Evolutionary conservation across 371 early-diverging fungal species (phyloP).

Genomic region (Mortierella sp.): DNA sequence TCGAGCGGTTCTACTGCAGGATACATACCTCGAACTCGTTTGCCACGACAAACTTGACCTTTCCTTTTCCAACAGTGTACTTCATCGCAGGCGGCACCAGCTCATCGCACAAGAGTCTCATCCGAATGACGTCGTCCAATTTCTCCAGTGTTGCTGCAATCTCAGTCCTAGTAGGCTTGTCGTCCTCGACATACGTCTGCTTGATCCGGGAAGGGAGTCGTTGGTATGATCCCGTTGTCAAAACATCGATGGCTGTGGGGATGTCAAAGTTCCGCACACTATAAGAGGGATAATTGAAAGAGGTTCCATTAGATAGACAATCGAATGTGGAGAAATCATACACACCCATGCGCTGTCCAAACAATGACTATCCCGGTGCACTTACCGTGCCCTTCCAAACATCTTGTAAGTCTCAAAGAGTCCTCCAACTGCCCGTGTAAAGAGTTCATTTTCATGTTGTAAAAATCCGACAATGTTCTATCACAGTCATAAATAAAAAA

Average conservation of each 20-base stretch:
- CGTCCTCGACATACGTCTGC: conserved; percentile 68
- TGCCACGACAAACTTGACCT: conserved; percentile 74
- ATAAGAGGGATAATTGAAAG: not conserved
- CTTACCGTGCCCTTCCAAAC: conserved; percentile 73
- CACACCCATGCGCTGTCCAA: too few species aligned
- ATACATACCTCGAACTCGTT: conserved; percentile 76
- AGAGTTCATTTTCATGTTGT: conserved; percentile 79
- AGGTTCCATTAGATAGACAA: not conserved
- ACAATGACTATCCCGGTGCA: not conserved
- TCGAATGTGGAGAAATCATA: not conserved
- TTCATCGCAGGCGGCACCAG: conserved; percentile 75
- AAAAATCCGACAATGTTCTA: conserved; percentile 81
- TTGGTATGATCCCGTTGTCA: conserved; percentile 82
- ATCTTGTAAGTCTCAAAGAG: conserved; percentile 75
- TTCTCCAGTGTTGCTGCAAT: conserved; percentile 69
- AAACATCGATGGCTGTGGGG: conserved; percentile 80
- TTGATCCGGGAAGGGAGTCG: conserved; percentile 72
- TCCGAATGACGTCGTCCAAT: conserved; percentile 79
- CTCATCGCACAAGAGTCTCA: conserved; percentile 76
- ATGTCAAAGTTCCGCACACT: conserved; percentile 85
- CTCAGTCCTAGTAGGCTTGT: conserved; percentile 67
- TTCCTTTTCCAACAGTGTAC: conserved; percentile 66
- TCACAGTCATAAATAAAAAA: not conserved
- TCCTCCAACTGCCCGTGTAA: conserved; percentile 76
- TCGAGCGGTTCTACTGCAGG: not conserved